Evolutionary conservation across 2,329 filamentous ascomycete species (phyloP).

Genomic region (Intubia oerlemansii): DNA sequence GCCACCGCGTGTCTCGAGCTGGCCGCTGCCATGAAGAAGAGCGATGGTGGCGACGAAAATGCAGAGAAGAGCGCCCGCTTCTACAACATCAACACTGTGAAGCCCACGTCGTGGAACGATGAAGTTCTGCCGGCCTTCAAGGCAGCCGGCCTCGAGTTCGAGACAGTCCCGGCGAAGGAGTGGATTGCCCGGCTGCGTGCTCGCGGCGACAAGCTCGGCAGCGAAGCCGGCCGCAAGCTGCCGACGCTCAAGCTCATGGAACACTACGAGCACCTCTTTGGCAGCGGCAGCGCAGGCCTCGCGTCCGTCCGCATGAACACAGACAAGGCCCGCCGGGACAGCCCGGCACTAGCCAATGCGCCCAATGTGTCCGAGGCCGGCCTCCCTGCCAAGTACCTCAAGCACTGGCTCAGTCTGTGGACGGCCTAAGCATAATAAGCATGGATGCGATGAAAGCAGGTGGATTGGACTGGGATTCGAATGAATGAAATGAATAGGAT

Average conservation of each 20-base stretch:
- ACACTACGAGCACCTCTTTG: no score
- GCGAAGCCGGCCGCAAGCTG: conserved; percentile 2
- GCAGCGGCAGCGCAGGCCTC: no score
- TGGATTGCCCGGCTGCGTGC: conserved; percentile 6
- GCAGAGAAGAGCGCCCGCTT: conserved; percentile 13
- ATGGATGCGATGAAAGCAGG: no score
- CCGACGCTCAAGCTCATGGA: conserved; percentile 8
- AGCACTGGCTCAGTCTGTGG: conserved; percentile 4
- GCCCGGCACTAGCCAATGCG: conserved; percentile 3
- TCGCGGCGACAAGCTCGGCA: conserved; percentile 2
- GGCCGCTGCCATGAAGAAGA: conserved; percentile 1
- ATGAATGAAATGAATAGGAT: no score
- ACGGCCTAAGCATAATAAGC: no score
- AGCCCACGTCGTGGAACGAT: conserved; percentile 24
- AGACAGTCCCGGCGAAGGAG: conserved; percentile 22
- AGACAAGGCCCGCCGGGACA: conserved; percentile 4
- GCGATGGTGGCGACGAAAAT: background rate
- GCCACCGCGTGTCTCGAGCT: conserved; percentile 19
- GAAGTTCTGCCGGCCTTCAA: conserved; percentile 27
- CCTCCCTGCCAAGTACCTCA: conserved; percentile 5
- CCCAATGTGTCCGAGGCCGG: conserved; percentile 4
- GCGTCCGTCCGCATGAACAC: conserved; percentile 5
- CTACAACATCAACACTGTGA: conserved; percentile 25
- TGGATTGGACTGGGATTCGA: no score
- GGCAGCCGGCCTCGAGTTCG: conserved; percentile 21